Base-by-base conservation (phyloP, 495 filamentous ascomycete species). In the Chaetomidium leptoderma region DNA sequence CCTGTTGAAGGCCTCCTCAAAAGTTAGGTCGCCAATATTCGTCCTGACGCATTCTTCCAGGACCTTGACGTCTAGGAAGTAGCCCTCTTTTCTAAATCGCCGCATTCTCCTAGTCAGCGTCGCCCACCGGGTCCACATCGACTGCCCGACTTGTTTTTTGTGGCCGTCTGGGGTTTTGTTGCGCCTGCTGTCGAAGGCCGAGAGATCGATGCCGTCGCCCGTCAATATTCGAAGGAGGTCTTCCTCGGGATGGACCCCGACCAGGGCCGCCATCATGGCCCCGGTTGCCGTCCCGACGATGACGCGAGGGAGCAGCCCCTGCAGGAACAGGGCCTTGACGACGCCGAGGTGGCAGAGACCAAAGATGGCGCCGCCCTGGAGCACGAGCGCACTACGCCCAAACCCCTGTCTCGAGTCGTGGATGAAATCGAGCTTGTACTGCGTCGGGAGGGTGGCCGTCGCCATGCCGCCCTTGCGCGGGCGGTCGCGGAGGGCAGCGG, bases 281-380 rank as follows among this genome's bases (percentile, higher is more conserved):
- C 92, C 92, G 1, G 89, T 95, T 4, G 86, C 92, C 6, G 90
- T 96, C 0, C 92, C 92, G 2, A 89, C 89, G 59, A 97, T 93
- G 59, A 97, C 95, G 9, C 91, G 80, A 16, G 92, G 92, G 29
- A 97, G 72, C 13, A 96, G 72, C 1, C 90, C 91, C n/a, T 87
- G 78, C 13, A 90, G 72, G 73, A 95, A 89, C 44, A 97, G 71
- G 1, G 91, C 92, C 64, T 91, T 95, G 46, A 96, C 88, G 0
- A 97, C 90, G 2, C 92, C 92, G 1, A 97, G 67, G 72, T 97
- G 92, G 62, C 90, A 96, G 6, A 96, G 72, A 0, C 91, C 92
- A 63, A 97, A 97, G 35, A 93, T 91, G 29, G 91, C 87, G 3
- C 92, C 92, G 21, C 92, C 92, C 67, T 96, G 92, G 4, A 97